Evolutionary conservation across 208 protist species (phyloP).

Genomic region (Novymonas esmeraldas): DNA sequence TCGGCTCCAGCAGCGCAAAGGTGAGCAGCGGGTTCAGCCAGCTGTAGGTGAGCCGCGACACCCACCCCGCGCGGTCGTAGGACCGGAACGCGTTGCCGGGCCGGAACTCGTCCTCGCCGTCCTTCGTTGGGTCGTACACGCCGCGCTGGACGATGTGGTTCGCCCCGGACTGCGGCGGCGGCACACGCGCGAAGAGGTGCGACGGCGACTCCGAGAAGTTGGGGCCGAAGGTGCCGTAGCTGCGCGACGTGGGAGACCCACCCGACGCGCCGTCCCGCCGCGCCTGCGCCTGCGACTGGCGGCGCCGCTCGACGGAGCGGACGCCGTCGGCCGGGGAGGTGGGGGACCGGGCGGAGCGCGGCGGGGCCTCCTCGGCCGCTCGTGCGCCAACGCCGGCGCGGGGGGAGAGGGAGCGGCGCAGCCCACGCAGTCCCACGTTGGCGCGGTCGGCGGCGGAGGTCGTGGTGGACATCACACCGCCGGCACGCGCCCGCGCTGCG

Average conservation of each 20-base stretch:
- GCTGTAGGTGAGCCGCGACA: conserved; percentile 50
- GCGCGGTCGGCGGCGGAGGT: conserved; percentile 10
- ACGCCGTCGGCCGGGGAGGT: not conserved
- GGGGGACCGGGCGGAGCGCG: not conserved
- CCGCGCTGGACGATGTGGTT: conserved; percentile 35
- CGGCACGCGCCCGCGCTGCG: conserved; percentile 5
- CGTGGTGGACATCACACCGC: not conserved
- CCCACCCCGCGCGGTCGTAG: conserved; percentile 42
- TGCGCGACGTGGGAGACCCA: not conserved
- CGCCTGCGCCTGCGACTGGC: not conserved
- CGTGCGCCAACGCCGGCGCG: not conserved
- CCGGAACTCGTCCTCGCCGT: conserved; percentile 61
- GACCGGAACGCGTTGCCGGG: conserved; percentile 69
- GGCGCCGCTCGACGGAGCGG: too few relatives aligned
- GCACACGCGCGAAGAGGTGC: conserved; percentile 9
- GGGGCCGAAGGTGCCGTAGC: conserved; percentile 28
- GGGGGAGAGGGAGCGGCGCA: conserved; percentile 24
- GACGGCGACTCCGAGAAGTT: conserved; percentile 21
- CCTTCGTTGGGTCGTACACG: conserved; percentile 47
- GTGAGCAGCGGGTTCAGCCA: conserved; percentile 71
- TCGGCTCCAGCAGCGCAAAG: conserved; percentile 55
- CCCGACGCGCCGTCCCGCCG: not conserved
- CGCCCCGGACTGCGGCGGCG: conserved; percentile 6
- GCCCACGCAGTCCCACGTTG: conserved; percentile 5
- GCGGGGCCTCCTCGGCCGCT: not conserved